phyloP scores from a whole-genome alignment of 257 asterid species.

The Coffea eugenioides region DNA sequence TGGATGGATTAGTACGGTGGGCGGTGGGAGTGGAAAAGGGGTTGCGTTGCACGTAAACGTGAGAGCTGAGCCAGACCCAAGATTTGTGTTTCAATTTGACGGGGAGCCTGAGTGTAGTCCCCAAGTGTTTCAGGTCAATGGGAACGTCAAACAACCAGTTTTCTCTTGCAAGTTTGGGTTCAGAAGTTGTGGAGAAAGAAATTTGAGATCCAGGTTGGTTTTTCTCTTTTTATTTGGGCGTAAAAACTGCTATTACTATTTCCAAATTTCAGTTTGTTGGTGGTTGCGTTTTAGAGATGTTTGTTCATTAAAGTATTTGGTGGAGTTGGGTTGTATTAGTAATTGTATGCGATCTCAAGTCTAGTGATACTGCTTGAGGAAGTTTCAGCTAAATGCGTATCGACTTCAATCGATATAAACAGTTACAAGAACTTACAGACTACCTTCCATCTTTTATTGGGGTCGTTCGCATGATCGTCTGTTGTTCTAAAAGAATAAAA shows the following conservation, averaged over 20 bases:
- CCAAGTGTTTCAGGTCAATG: slow-evolving; percentile 92
- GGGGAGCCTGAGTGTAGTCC: slow-evolving; percentile 99
- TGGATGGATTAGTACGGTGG: slow-evolving; percentile 66
- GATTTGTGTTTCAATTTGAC: slow-evolving; percentile 90
- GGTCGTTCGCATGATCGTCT: not conserved
- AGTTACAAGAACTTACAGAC: not conserved
- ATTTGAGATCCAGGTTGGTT: slow-evolving; percentile 73
- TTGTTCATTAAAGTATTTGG: not conserved
- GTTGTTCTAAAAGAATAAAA: not conserved
- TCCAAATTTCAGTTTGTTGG: not conserved
- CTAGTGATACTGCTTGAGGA: not conserved
- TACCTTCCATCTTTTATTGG: not conserved
- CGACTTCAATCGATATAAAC: too few relatives aligned
- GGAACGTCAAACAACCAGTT: slow-evolving; percentile 83
- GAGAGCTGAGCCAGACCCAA: slow-evolving; percentile 87
- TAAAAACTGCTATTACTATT: too few relatives aligned
- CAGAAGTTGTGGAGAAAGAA: slow-evolving; percentile 64
- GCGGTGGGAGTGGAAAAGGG: slow-evolving; percentile 21
- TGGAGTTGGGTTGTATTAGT: not conserved
- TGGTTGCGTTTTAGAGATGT: too few relatives aligned
- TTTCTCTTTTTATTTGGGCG: too few relatives aligned
- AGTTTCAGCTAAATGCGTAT: too few relatives aligned
- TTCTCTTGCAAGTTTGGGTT: slow-evolving; percentile 87
- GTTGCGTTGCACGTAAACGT: slow-evolving; percentile 59
- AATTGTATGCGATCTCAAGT: too few relatives aligned